Base-by-base conservation (phyloP, 2,329 filamentous ascomycete species). In the Bipolaris zeicola region DNA sequence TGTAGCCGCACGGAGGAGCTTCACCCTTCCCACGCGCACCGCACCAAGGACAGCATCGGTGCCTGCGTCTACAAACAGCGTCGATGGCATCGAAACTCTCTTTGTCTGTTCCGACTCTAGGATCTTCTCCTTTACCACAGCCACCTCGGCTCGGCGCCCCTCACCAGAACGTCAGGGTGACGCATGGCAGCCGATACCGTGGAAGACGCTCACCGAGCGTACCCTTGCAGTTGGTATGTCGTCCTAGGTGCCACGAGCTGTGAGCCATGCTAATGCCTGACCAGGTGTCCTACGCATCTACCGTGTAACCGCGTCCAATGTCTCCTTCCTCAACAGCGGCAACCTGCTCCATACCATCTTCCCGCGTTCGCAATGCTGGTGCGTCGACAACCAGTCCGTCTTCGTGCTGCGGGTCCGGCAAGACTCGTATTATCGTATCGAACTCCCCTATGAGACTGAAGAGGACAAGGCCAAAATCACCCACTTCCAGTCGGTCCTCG, bases 321-420 rank as follows among this genome's bases (percentile, higher is more conserved):
- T 95, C 14, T 90, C 91, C 11, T 97, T 96, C 69, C 82, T 97
- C 8, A 94, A 90, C 75, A 96, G 92, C 62, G 91, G 91, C 57
- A 87, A 86, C 52, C 88, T 93, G 14, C 83, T 96, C 16, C 91
- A 95, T 68, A 90, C 93, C 10, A 95, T 97, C 60, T 79, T 97
- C 50, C 91, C 91, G 22, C 91, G 91, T 74, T 96, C 92, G 56
- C 92, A 96, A 76, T 96, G 90, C 72, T 97, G 93, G 93, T 96
- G 90, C 73, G 89, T 97, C 31, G 91, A 96, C 73, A 89, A 91
- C 55, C 84, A 88, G 53, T 89, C 89, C 38, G 92, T 88, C 65
- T 96, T 96, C 65, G 89, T 96, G n/a, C 79, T 97, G 57, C 89
- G 93, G 63, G 91, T 96, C 62, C 84, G 92, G 20, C 86, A 89